Conservation (phyloP, 345 rosid species). For the Brassica nigra region DNA sequence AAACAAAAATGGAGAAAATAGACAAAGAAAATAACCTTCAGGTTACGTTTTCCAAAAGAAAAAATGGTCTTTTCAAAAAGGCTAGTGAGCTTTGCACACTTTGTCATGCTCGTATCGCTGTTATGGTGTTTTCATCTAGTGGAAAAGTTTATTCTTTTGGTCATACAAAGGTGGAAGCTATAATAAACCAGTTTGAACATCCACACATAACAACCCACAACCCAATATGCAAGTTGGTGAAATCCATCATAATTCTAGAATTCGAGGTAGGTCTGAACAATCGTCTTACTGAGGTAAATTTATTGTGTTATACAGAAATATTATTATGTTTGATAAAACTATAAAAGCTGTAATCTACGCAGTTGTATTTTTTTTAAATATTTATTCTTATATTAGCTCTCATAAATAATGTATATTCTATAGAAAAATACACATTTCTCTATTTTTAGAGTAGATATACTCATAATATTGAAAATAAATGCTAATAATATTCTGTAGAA, state of each 20-base stretch:
- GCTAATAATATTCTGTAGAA: background rate
- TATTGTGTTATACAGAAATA: background rate
- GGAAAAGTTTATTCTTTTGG: slow-evolving; percentile 61
- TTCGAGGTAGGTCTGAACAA: slow-evolving; percentile 48
- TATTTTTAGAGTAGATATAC: background rate
- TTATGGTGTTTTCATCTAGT: slow-evolving; percentile 27
- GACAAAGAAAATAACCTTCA: slow-evolving; percentile 28
- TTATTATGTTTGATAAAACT: background rate
- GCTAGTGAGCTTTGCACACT: slow-evolving; percentile 38
- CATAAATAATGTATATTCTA: background rate
- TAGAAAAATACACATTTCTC: background rate
- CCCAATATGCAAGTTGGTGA: slow-evolving; percentile 32
- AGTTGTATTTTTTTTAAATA: background rate
- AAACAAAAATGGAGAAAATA: slow-evolving; percentile 31
- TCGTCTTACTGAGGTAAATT: slow-evolving; percentile 44
- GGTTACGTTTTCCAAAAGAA: slow-evolving; percentile 38
- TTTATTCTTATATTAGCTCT: background rate
- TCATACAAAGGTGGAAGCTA: slow-evolving; percentile 51
- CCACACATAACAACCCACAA: background rate
- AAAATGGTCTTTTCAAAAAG: slow-evolving; percentile 33
- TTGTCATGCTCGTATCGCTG: slow-evolving; percentile 27
- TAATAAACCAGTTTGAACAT: slow-evolving; percentile 42
- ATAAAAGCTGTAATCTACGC: background rate
- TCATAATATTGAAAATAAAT: background rate
- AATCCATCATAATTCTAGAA: slow-evolving; percentile 45